A percentile compares a stretch with the other conserved stretches of the same genome.
These are phyloP conservation scores for Wallacemonas collosoma DNA, from an alignment of 208 protist species.

Conservation along the genomic window DNA sequence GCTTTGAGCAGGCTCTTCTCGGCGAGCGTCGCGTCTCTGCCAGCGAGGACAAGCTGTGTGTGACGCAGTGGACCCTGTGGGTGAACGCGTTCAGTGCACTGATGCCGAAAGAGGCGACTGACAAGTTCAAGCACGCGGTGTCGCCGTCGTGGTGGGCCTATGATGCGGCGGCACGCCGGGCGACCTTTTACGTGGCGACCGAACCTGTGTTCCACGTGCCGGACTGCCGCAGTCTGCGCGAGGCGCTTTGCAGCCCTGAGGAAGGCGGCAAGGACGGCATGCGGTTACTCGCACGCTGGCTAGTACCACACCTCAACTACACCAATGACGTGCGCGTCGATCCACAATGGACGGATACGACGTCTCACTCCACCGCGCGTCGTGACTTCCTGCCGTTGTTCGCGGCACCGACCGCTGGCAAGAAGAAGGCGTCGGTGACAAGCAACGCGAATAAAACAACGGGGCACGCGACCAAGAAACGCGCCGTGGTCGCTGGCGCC, in stretches of 20 bases:
- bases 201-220: slow-evolving; percentile 37
- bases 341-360: slow-evolving; percentile 6
- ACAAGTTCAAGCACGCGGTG: slow-evolving; percentile 25
- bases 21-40: slow-evolving; percentile 22
- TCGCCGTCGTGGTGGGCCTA: slow-evolving; percentile 57
- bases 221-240: slow-evolving; percentile 24
- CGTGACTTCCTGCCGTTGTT: slow-evolving; percentile 31
- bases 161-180: neutral
- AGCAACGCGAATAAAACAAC: neutral
- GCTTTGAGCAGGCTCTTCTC: slow-evolving; percentile 28
- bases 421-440: neutral
- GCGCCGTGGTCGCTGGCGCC: neutral
- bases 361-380: slow-evolving; percentile 6
- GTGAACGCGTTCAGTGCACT: slow-evolving; percentile 23
- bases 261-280: slow-evolving; percentile 23
- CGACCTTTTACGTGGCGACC: slow-evolving; percentile 44
- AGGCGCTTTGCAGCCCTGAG: slow-evolving; percentile 26
- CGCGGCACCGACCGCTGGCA: neutral
- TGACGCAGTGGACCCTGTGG: slow-evolving; percentile 33
- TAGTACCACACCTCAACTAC: slow-evolving; percentile 38
- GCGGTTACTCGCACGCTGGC: slow-evolving; percentile 32
- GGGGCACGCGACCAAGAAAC: neutral
- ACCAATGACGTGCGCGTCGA: slow-evolving; percentile 3
- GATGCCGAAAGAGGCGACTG: neutral
- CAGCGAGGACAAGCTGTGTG: slow-evolving; percentile 1